Percentiles rank a stretch among this genome's conserved stretches.
Conservation (phyloP, 306 rosid genomes). For the Trichosanthes cucumerina region DNA sequence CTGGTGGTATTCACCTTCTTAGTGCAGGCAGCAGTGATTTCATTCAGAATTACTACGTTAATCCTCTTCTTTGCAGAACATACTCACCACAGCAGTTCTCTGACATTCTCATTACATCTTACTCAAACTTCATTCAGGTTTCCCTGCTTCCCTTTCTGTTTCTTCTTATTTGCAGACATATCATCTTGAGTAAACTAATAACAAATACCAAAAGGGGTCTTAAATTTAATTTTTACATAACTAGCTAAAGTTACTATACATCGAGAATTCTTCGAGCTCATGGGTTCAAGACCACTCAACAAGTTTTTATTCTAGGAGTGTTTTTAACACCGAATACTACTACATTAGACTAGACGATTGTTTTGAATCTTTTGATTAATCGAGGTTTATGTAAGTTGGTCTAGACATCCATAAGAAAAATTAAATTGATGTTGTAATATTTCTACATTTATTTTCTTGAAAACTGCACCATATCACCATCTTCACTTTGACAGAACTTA, state of each 20-base stretch:
- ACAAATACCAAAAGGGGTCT: not conserved
- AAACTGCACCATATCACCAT: not conserved
- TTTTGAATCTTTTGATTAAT: not conserved
- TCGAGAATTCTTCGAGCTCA: not conserved
- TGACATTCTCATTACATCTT: conserved; percentile 33
- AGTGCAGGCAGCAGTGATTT: conserved; percentile 57
- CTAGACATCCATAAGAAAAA: not conserved
- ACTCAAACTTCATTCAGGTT: conserved; percentile 44
- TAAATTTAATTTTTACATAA: not conserved
- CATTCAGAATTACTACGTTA: conserved; percentile 45
- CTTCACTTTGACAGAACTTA: conserved; percentile 31
- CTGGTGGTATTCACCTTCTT: conserved; percentile 39
- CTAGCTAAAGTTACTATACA: not conserved
- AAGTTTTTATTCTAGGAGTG: not conserved
- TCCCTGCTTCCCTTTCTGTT: not conserved
- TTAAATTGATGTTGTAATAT: not conserved
- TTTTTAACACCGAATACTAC: not conserved
- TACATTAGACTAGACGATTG: not conserved
- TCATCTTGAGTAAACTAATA: not conserved
- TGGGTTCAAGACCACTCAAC: not conserved
- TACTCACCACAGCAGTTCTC: conserved; percentile 41
- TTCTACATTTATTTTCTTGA: not conserved
- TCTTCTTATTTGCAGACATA: not conserved
- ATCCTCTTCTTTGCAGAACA: conserved; percentile 19
- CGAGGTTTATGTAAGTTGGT: not conserved